phyloP scores from a whole-genome alignment of 345 rosid genomes.

The Linum tenue region DNA sequence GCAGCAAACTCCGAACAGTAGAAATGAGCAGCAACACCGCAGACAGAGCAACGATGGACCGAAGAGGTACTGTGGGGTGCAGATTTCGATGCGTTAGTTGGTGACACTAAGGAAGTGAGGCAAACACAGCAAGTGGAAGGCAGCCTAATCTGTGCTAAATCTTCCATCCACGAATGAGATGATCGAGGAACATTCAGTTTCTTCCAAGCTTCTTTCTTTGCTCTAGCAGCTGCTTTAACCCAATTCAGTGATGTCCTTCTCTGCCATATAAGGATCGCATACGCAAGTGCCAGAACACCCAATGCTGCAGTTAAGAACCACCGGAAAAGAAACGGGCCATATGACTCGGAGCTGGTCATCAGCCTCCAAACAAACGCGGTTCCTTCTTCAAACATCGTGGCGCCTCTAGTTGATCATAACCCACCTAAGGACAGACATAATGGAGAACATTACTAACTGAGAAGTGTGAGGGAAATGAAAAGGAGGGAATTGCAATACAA shows the following conservation, averaged over 20 bases:
- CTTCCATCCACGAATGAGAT: slow-evolving; percentile 50
- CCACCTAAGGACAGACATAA: not conserved
- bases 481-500: not conserved
- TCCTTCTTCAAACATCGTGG: slow-evolving; percentile 40
- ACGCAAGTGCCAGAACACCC: slow-evolving; percentile 33
- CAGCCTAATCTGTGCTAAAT: slow-evolving; percentile 32
- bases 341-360: slow-evolving; percentile 22
- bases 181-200: slow-evolving; percentile 49
- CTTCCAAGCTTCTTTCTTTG: slow-evolving; percentile 48
- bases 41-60: slow-evolving; percentile 45
- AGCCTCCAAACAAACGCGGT: slow-evolving; percentile 30
- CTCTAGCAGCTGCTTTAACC: slow-evolving; percentile 57
- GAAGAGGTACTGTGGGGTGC: slow-evolving; percentile 23
- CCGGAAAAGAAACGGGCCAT: slow-evolving; percentile 33
- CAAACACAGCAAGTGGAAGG: slow-evolving; percentile 61
- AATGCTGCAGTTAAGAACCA: slow-evolving; percentile 39
- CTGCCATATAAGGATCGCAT: slow-evolving; percentile 52
- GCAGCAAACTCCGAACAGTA: slow-evolving; percentile 54
- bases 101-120: slow-evolving; percentile 34
- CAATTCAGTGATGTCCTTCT: slow-evolving; percentile 41
- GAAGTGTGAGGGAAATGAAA: not conserved
- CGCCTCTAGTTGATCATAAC: slow-evolving; percentile 9
- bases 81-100: slow-evolving; percentile 29
- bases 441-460: not conserved
- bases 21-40: slow-evolving; percentile 59